A percentile compares a stretch with the other conserved stretches of the same genome.
phyloP scores from a whole-genome alignment of 257 asterid genomes.

The Solanum paucissectum region DNA sequence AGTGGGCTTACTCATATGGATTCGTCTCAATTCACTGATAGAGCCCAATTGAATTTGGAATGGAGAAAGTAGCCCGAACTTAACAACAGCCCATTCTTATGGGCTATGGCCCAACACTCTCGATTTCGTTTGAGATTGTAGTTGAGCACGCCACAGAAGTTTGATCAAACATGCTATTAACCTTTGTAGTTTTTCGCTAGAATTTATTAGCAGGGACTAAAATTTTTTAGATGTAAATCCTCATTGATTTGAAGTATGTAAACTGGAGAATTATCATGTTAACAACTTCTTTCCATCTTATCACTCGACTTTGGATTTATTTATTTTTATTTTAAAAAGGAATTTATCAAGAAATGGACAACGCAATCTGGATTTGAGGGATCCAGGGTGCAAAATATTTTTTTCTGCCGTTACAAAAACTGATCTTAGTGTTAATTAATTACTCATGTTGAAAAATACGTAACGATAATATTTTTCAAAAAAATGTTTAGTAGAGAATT shows the following conservation, averaged over 20 bases:
- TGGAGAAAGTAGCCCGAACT: fast-evolving
- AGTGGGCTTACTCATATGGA: neutral
- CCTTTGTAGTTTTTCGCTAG: fast-evolving
- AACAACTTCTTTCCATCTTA: neutral
- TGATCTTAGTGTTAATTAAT: neutral
- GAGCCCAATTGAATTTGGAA: neutral
- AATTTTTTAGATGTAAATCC: neutral
- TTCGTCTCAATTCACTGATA: neutral
- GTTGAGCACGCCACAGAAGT: neutral
- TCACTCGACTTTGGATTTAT: neutral
- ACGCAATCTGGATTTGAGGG: neutral
- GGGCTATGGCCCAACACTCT: neutral
- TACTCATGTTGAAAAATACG: neutral
- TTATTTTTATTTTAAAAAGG: neutral
- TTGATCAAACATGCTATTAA: fast-evolving
- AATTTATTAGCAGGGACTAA: neutral
- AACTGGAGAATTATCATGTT: neutral
- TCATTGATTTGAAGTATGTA: neutral
- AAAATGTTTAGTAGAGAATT: neutral
- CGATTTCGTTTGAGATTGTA: too few relatives aligned
- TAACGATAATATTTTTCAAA: neutral
- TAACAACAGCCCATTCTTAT: neutral
- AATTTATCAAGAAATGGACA: neutral
- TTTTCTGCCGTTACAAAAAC: neutral
- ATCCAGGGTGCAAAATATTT: neutral